phyloP scores from a whole-genome alignment of 768 basidiomycete species.

The Phaeotremella fagi region DNA sequence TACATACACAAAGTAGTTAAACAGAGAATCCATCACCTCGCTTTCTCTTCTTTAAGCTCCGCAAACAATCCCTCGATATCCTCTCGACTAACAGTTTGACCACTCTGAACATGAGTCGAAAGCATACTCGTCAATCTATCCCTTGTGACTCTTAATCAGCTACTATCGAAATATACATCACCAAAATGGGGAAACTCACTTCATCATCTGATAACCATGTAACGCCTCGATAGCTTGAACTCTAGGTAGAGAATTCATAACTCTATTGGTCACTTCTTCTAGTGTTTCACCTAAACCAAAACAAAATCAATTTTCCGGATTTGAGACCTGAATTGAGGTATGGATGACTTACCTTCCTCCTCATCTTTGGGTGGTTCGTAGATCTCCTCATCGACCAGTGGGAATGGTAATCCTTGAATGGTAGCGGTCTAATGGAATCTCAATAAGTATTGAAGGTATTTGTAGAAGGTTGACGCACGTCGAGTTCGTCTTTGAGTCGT shows the following conservation, averaged over 20 bases:
- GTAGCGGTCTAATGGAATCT: constrained; percentile 18
- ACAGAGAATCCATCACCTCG: not conserved
- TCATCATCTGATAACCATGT: constrained; percentile 42
- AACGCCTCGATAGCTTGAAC: constrained; percentile 45
- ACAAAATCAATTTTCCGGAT: no score
- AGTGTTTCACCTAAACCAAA: constrained; percentile 43
- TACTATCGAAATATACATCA: not conserved
- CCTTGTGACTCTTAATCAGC: constrained; percentile 4
- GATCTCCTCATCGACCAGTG: constrained; percentile 43
- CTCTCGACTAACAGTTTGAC: constrained; percentile 30
- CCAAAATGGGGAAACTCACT: constrained; percentile 24
- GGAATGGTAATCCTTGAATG: constrained; percentile 32
- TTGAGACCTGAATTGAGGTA: not conserved
- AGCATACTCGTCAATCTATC: constrained; percentile 31
- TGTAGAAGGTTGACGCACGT: constrained; percentile 29
- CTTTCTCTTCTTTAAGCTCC: constrained; percentile 9
- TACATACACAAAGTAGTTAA: no score
- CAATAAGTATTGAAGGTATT: no score
- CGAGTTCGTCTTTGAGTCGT: constrained; percentile 16
- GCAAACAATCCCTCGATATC: constrained; percentile 39
- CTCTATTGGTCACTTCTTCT: constrained; percentile 37
- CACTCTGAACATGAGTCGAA: constrained; percentile 14
- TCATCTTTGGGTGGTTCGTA: constrained; percentile 45
- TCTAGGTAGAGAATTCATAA: constrained; percentile 32
- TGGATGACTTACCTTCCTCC: constrained; percentile 22